These are phyloP conservation scores for Retiboletus fuscus DNA, from an alignment of 1,284 basidiomycete genomes.

Conservation along the genomic window DNA sequence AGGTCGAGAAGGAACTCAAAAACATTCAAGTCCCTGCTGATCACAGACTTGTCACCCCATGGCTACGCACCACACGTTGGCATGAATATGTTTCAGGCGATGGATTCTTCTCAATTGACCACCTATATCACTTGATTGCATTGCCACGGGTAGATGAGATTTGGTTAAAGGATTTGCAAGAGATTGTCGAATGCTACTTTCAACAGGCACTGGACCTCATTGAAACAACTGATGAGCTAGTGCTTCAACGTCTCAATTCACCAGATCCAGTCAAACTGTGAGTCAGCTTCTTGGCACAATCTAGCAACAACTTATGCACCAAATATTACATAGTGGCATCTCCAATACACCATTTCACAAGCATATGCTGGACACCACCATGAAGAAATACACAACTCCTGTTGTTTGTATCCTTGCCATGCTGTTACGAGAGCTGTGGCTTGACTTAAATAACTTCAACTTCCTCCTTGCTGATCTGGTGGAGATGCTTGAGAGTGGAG, in stretches of 20 bases:
- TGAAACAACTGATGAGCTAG: conserved; percentile 14
- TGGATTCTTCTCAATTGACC: not conserved
- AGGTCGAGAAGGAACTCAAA: not conserved
- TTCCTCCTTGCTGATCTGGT: not conserved
- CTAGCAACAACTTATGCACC: too few species aligned
- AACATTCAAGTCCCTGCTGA: not conserved
- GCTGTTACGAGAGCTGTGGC: not conserved
- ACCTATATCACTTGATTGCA: accelerated
- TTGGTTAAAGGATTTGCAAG: not conserved
- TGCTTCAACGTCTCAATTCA: conserved; percentile 25
- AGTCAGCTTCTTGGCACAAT: not conserved
- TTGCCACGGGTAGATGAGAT: not conserved
- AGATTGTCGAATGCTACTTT: conserved; percentile 1
- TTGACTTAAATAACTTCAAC: too few species aligned
- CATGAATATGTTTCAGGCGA: conserved; percentile 7
- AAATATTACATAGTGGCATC: conserved; percentile 18
- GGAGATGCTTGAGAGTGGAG: not conserved
- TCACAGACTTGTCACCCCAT: conserved; percentile 14
- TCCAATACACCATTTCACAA: conserved; percentile 26
- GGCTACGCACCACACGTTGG: conserved; percentile 21
- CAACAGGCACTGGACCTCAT: not conserved
- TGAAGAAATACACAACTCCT: not conserved
- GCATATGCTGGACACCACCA: not conserved
- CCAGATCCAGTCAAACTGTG: conserved; percentile 23
- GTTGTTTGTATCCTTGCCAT: not conserved